Evolutionary conservation across 805 yeast genomes (phyloP), one percentile per base, ranked within the genome.

Genomic region (Candida glaebosa): DNA sequence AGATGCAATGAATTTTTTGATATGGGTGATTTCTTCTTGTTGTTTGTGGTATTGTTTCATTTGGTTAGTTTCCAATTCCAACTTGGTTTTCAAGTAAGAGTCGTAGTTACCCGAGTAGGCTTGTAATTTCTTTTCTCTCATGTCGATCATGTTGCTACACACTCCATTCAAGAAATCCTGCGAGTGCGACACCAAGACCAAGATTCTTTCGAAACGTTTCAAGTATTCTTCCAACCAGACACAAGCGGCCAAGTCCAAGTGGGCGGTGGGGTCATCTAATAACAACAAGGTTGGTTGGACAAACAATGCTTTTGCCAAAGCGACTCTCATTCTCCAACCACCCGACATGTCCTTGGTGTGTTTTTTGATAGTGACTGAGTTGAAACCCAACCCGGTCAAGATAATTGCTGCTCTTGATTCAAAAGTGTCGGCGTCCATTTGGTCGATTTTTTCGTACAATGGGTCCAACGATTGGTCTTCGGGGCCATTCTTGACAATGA

Each of bases 291-390:
- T 90, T 61, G 99, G 99, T 76, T 93, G 91, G 53, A 93, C 98
- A 75, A 93, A 93, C 56, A 93, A 77, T 22, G 99, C 99, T 71
- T 93, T 93, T 46, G 96, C 96, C 48, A 93, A 76, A 34, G 99
- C 98, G 48, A 93, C 99, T 74, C 99, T 88, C 99, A 93, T 93
- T 76, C 89, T 89, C 99, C 99, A 93, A 65, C 99, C 99, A 80
- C 99, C 99, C 61, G 97, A 88, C 99, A 93, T 93, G 63, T 93
- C 98, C 70, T 88, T 90, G 58, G 99, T 93, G 71, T 83, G 84
- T 79, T 93, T 93, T 63, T 78, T 76, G 60, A 93, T 91, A 43
- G 98, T 91, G 52, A 70, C 69, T 43, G 84, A 60, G 69, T 86
- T 87, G 82, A 93, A 93, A 58, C 99, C 99, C 66, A 93, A 79